Evolutionary conservation across 495 filamentous ascomycete species (phyloP), one percentile per base, ranked within the genome.

Genomic region (Aspergillus avenaceus): DNA sequence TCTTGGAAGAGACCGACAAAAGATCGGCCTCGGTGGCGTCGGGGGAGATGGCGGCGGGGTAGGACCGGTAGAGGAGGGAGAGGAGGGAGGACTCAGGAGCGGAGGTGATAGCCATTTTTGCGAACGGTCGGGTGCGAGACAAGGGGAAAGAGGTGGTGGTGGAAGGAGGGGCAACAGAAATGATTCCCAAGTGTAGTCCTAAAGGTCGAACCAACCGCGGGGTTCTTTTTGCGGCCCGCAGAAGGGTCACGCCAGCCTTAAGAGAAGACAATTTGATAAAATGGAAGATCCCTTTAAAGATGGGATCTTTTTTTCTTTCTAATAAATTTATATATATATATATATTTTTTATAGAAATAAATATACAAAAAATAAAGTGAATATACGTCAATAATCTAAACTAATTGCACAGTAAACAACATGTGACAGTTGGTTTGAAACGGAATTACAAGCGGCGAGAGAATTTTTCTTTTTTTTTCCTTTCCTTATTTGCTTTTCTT

Each of bases 11-110:
- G 27, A 75, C 68, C 40, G 66, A 62, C 28, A 66, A 52, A 43
- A 78, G 72, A 48, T 80, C 74, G 43, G 74, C 66, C 61, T 83
- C 76, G 44, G 71, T 70, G 41, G 71, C 66, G 59, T 76, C 67
- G 53, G 73, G 50, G 40, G 75, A 76, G 52, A 80, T 62, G 40
- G 67, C 66, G 49, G 66, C 56, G 26, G 77, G 75, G 59, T 79
- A 81, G 45, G 75, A 78, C 26, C 68, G 68, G 62, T 78, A 78
- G 49, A 83, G 73, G 52, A 80, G 75, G 34, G 71, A 68, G 47
- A 75, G 66, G 48, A 83, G 67, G 43, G 73, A 79, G 56, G 72
- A 69, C 54, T 79, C 66, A 54, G 73, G 70, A 58, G 71, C 61
- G 50, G 69, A 70, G 41, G 76, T 73, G 54, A 70, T 76, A 50